A percentile compares a stretch with the other conserved stretches of the same genome.
phyloP scores from a whole-genome alignment of 2,329 filamentous ascomycete genomes.

The Diplodia corticola region DNA sequence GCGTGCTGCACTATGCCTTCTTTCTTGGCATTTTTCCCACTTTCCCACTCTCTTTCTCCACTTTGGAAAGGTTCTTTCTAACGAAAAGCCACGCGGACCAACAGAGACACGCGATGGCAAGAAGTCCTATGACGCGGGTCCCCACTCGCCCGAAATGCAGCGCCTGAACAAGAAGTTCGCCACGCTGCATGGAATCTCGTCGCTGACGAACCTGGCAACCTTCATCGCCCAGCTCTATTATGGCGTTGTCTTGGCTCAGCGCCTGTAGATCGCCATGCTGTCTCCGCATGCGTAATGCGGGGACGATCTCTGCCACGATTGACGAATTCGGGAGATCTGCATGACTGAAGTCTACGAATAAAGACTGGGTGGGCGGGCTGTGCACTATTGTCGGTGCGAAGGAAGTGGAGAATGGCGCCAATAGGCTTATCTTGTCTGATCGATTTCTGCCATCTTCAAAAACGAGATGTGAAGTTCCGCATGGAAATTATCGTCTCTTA shows the following conservation, averaged over 20 bases:
- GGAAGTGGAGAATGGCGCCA: not conserved
- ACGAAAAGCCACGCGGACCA: slow-evolving; percentile 44
- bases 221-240: slow-evolving; percentile 73
- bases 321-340: not conserved
- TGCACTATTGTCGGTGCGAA: not conserved
- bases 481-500: not conserved
- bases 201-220: slow-evolving; percentile 72
- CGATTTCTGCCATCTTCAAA: not conserved
- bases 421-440: not conserved
- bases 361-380: not conserved
- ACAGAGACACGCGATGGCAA: slow-evolving; percentile 79
- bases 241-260: slow-evolving; percentile 70
- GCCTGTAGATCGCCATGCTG: slow-evolving; percentile 43
- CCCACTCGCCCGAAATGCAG: slow-evolving; percentile 83
- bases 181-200: slow-evolving; percentile 77
- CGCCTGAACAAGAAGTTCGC: slow-evolving; percentile 58
- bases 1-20: not conserved
- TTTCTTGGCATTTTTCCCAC: not conserved
- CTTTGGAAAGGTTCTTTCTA: not conserved
- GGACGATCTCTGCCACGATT: not conserved
- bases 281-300: not conserved
- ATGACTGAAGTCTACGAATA: not conserved
- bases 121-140: slow-evolving; percentile 74
- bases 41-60: not conserved
- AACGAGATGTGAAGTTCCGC: not conserved